A percentile compares a stretch with the other conserved stretches of the same genome.
Evolutionary conservation across 805 yeast genomes (phyloP).

Genomic region (Yarrowia alimentaria): DNA sequence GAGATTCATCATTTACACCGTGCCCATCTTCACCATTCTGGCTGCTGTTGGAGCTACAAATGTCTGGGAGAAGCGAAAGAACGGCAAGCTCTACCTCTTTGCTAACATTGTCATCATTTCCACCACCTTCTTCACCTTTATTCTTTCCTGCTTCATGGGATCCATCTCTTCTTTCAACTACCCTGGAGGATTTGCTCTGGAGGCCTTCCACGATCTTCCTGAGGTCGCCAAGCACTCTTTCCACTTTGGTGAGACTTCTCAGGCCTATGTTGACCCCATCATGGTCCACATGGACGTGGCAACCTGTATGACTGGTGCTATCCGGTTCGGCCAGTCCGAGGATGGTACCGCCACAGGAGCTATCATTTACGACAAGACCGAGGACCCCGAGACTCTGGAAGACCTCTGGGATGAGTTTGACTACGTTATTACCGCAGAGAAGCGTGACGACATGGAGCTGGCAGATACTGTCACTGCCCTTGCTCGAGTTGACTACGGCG

Average conservation of each 20-base stretch:
- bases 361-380: slow-evolving; percentile 73
- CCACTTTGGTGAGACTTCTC: slow-evolving; percentile 23
- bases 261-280: slow-evolving; percentile 32
- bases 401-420: slow-evolving; percentile 51
- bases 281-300: slow-evolving; percentile 73
- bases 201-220: slow-evolving; percentile 48
- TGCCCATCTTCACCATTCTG: slow-evolving; percentile 64
- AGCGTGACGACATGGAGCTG: slow-evolving; percentile 3
- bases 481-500: slow-evolving; percentile 1
- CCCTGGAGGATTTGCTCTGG: slow-evolving; percentile 82
- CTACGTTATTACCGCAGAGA: slow-evolving; percentile 50
- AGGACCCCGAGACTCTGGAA: slow-evolving; percentile 45
- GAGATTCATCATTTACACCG: slow-evolving; percentile 77
- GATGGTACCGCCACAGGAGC: slow-evolving; percentile 35
- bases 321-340: slow-evolving; percentile 64
- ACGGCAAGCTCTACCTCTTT: slow-evolving; percentile 32
- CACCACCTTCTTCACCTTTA: slow-evolving; percentile 41
- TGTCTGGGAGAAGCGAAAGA: slow-evolving; percentile 41
- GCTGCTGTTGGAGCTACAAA: slow-evolving; percentile 61
- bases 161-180: slow-evolving; percentile 71
- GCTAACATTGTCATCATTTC: slow-evolving; percentile 39
- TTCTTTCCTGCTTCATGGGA: slow-evolving; percentile 52
- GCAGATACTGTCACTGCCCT: slow-evolving; percentile 8
- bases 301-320: slow-evolving; percentile 84
- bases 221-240: slow-evolving; percentile 34